Evolutionary conservation across 2,329 filamentous ascomycete genomes (phyloP), one percentile per base, ranked within the genome.

Genomic region (Aspergillus oerlinghausenensis): DNA sequence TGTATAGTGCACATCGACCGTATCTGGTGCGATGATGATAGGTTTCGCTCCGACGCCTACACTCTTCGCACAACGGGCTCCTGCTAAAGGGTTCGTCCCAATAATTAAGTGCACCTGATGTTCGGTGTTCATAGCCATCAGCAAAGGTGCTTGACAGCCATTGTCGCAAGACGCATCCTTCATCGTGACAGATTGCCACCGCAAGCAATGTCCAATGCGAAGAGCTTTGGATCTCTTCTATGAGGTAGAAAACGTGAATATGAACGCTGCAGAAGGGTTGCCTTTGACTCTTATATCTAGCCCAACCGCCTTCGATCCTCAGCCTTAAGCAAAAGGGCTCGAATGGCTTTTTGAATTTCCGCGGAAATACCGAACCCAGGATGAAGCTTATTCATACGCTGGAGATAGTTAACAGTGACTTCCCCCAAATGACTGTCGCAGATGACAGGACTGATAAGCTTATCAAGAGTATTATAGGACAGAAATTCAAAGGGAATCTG

Each of bases 41-140:
- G 94, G 91, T 49, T 75, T 84, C 51, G 94, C 94, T 65, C 93
- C 93, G 17, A 90, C 89, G 66, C 88, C 84, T 51, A 97, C 75
- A 3, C 90, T 92, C 69, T 90, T 89, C 11, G 83, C 78, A 76
- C 90, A 95, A 65, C 94, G 85, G 32, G 91, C 84, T 52, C 88
- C 88, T n/a, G 94, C 93, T 43, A 99, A 82, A 14, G 93, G 86
- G 67, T 92, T 94, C 35, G 88, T 87, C 57, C 94, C 94, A 61
- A 97, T 75, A 67, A 99, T 84, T 56, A 99, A 81, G 72, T 99
- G 94, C 43, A 92, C 63, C 53, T 79, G 76, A 2, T 68, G 71
- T 40, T 71, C 67, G 19, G 69, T 72, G 60, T 76, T 69, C 57
- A 75, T 64, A 23, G 77, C 74, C 26, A 73, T 69, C 63, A 79